A percentile compares a stretch with the other conserved stretches of the same genome.
Evolutionary conservation across 805 yeast species (phyloP).

Genomic region (Suhomyces prunicola): DNA sequence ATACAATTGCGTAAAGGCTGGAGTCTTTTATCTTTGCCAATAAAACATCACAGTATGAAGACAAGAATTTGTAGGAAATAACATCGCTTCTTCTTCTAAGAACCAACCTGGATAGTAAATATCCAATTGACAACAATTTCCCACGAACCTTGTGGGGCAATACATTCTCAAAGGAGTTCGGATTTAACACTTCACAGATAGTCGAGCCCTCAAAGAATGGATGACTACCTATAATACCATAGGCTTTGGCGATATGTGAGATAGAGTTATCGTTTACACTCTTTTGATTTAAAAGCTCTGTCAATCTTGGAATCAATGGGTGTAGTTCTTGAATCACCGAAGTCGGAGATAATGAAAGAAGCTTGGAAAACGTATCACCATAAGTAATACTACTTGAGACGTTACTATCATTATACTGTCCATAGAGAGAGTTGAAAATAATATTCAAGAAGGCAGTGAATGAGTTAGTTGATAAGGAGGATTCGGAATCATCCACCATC

Average conservation of each 20-base stretch:
- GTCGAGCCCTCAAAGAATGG: conserved; percentile 15
- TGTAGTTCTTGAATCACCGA: conserved; percentile 20
- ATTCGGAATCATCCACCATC: background rate
- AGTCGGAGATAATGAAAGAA: conserved; percentile 32
- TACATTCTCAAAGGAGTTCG: conserved; percentile 4
- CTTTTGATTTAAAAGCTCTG: conserved; percentile 20
- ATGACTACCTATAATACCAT: conserved; percentile 52
- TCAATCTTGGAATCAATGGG: conserved; percentile 17
- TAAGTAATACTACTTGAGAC: conserved; percentile 23
- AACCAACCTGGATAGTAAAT: conserved; percentile 44
- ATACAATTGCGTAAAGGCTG: conserved; percentile 20
- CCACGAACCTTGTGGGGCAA: conserved; percentile 16
- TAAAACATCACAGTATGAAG: conserved; percentile 2
- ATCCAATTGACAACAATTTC: conserved; percentile 37
- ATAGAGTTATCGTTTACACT: conserved; percentile 20
- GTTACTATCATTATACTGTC: conserved; percentile 14
- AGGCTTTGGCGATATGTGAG: conserved; percentile 37
- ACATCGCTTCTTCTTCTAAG: conserved; percentile 21
- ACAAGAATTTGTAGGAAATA: conserved; percentile 2
- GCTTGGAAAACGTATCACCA: conserved; percentile 30
- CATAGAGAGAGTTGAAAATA: conserved; percentile 35
- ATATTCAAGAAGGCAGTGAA: conserved; percentile 26
- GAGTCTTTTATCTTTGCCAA: conserved; percentile 16
- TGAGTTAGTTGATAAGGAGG: conserved; percentile 1
- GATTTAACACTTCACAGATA: conserved; percentile 8